Percentiles rank a stretch among this genome's conserved stretches.
These are phyloP conservation scores for Linnemannia elongata DNA, from an alignment of 192 early-diverging fungal species.

Conservation along the genomic window DNA sequence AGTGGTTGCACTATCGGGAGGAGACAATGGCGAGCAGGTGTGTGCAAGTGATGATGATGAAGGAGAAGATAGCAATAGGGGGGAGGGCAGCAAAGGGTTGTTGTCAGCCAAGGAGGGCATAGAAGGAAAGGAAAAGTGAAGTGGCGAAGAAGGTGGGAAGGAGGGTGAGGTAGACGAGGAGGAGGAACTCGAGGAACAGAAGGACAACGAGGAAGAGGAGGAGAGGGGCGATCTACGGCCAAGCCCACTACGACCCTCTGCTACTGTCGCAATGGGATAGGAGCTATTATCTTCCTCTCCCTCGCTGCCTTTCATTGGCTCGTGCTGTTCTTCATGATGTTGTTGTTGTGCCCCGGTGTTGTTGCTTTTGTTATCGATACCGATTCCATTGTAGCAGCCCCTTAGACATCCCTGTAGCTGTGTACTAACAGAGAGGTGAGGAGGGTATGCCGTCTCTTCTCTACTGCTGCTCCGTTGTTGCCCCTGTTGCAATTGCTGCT, in stretches of 20 bases:
- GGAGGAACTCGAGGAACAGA: not conserved
- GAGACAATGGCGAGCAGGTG: slow-evolving; percentile 13
- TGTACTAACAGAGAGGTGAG: not conserved
- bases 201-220: slow-evolving; percentile 8
- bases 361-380: not conserved
- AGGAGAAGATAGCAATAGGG: not conserved
- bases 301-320: not conserved
- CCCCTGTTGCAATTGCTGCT: not conserved
- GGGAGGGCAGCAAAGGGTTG: not conserved
- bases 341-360: slow-evolving; percentile 1
- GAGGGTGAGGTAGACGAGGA: slow-evolving; percentile 19
- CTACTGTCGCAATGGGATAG: not conserved
- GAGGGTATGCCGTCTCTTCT: not conserved
- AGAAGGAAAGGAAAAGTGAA: not conserved
- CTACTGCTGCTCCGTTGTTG: not conserved
- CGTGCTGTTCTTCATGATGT: not conserved
- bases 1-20: slow-evolving; percentile 27
- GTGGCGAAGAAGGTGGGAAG: slow-evolving; percentile 16
- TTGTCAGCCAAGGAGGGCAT: not conserved
- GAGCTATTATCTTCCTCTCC: not conserved
- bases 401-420: not conserved
- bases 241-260: not conserved
- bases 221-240: slow-evolving; percentile 9
- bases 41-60: not conserved
- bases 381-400: not conserved